Evolutionary conservation across 2,329 filamentous ascomycete species (phyloP).

Genomic region (Colletotrichum sp.): DNA sequence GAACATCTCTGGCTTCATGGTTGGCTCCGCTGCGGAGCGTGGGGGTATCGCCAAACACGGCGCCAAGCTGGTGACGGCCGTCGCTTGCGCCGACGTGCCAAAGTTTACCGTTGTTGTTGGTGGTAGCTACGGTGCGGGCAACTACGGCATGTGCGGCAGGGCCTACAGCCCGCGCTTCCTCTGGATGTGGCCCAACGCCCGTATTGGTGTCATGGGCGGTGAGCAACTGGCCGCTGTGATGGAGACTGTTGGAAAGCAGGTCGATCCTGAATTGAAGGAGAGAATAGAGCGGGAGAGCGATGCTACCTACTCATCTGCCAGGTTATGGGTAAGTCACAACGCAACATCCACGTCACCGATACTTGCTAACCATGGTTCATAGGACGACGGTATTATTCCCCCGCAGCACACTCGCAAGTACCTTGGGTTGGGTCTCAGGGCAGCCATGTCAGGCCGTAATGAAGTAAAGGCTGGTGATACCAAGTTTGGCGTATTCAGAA

Average conservation of each 20-base stretch:
- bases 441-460: constrained; percentile 72
- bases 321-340: constrained; percentile 74
- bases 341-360: constrained; percentile 2
- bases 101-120: constrained; percentile 98
- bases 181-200: constrained; percentile 98
- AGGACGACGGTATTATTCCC: constrained; percentile 81
- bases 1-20: constrained; percentile 99
- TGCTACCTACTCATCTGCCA: constrained; percentile 84
- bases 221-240: constrained; percentile 93
- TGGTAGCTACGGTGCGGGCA: constrained; percentile 89
- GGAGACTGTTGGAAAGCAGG: constrained; percentile 87
- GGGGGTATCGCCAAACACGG: constrained; percentile 98
- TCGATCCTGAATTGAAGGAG: constrained; percentile 79
- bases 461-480: constrained; percentile 66
- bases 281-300: constrained; percentile 92
- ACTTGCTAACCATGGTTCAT: constrained; percentile 8
- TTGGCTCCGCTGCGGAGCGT: constrained; percentile 87
- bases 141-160: constrained; percentile 98
- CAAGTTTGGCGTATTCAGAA: constrained; percentile 82
- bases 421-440: constrained; percentile 74
- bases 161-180: constrained; percentile 91
- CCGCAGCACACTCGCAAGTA: constrained; percentile 77
- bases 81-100: constrained; percentile 91
- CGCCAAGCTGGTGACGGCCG: constrained; percentile 94
- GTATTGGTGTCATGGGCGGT: constrained; percentile 93